Evolutionary conservation across 768 basidiomycete genomes (phyloP), one percentile per base, ranked within the genome.

Genomic region (Pleurotus cornucopiae): DNA sequence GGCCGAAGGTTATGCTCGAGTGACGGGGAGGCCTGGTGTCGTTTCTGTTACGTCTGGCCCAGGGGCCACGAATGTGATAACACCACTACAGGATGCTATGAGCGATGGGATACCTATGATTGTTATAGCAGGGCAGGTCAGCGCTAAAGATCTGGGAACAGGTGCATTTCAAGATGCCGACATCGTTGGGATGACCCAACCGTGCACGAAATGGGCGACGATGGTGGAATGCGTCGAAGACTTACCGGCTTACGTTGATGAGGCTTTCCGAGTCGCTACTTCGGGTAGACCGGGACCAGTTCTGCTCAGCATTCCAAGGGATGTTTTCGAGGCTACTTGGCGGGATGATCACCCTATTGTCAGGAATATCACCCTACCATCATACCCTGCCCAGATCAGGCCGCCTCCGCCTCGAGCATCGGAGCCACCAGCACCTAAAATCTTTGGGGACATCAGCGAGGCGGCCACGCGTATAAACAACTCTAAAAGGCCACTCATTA

Each of bases 91-190:
- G 68, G 96, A 98, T 66, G 96, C 97, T 43, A 76, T 97, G 39
- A 90, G 88, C 26, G 97, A 98, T 62, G 96, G 96, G 57, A 81
- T 95, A 12, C 94, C 96, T 18, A 78, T 99, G 64, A 83, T 99
- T 60, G 96, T 99, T 2, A 97, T 98, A 73, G 84, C 86, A 46
- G 96, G 97, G 0, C 96, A 98, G 77, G 96, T 99, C n/a, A 95
- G 96, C 0, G 98, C 95, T 6, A 90, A 90, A 14, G 88, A 91
- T 51, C 98, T 98, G 58, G 96, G 96, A 14, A 94, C 92, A 11
- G 96, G 98, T 66, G 92, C 93, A 1, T 99, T 99, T 82, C 97
- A 99, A 68, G 97, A 98, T 73, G 97, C 97, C 34, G 97, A 99
- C 69, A 73, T 98, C 49, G 79, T 99, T 53, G 95, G 96, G 47